Percentiles rank a stretch among this genome's conserved stretches.
Evolutionary conservation across 1,139 yeast species (phyloP).

Genomic region (Wickerhamomyces sp.): DNA sequence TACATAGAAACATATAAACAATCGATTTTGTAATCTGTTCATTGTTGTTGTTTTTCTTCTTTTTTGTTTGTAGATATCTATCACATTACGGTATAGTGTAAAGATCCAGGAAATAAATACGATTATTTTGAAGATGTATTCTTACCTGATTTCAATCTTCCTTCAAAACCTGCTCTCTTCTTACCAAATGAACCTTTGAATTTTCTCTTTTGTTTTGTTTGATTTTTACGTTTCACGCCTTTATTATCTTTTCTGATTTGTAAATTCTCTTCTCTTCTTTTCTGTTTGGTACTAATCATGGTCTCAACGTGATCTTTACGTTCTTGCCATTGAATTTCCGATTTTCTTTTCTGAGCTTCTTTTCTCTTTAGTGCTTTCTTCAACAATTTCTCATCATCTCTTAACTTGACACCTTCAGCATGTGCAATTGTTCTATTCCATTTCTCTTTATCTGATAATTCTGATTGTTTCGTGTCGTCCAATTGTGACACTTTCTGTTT

Average conservation of each 20-base stretch:
- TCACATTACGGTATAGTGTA: too few species aligned
- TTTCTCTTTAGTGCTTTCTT: conserved; percentile 82
- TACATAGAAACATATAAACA: too few species aligned
- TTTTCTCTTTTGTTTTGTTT: conserved; percentile 59
- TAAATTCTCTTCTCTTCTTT: conserved; percentile 87
- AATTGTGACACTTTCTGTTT: conserved; percentile 56
- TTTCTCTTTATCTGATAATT: conserved; percentile 62
- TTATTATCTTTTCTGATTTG: conserved; percentile 76
- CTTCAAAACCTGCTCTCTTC: conserved; percentile 45
- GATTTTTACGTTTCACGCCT: conserved; percentile 65
- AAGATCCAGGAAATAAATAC: too few species aligned
- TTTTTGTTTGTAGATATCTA: too few species aligned
- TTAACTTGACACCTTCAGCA: conserved; percentile 83
- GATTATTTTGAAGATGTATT: too few species aligned
- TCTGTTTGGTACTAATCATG: conserved; percentile 66
- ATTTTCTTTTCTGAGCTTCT: conserved; percentile 72
- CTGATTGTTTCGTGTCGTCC: conserved; percentile 59
- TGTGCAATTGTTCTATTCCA: conserved; percentile 85
- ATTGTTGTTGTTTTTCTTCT: too few species aligned
- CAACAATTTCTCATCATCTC: conserved; percentile 84
- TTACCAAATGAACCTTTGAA: conserved; percentile 44
- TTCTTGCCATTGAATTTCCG: conserved; percentile 84
- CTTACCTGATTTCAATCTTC: conserved; percentile 20
- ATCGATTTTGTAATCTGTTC: too few species aligned
- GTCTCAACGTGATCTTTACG: conserved; percentile 75